Base-by-base conservation (phyloP, 208 protist genomes). In the Leptomonas pyrrhocoris region DNA sequence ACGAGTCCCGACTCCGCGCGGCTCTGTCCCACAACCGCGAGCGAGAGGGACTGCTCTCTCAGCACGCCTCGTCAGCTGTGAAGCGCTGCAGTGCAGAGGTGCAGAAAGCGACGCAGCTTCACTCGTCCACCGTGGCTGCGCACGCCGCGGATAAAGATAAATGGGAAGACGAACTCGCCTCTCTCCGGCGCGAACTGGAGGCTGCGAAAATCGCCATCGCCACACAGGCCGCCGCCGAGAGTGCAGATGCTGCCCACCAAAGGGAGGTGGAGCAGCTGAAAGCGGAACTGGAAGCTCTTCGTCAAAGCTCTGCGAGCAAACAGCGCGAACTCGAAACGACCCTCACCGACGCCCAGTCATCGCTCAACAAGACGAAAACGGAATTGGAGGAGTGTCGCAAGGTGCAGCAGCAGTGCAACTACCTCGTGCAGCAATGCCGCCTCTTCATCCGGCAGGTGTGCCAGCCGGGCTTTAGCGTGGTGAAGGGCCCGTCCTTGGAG, bases 401-500 rank as follows among this genome's bases (percentile, higher is more conserved):
- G 38, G 73, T 74, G 36, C 50, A 77, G 40, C 76, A 74, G 13
- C 46, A 85, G 61, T 65, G 82, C 42, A 73, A 81, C 50, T 80
- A 82, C 43, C 61, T 89, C 12, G 72, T 91, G 3, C 69, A 81
- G 34, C 91, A 96, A 72, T 89, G 88, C 65, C 86, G 85, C 0
- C 73, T 88, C 42, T 96, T 94, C 67, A 79, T 96, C 27, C 76
- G 81, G 31, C 79, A 85, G 50, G 77, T 96, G 21, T 96, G 91
- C 67, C 86, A 93, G 60, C 91, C 91, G 18, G 76, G 83, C 30
- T 96, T 93, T 68, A 80, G 73, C 64, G 91, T 96, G 2, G 91
- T 96, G 30, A 96, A 96, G 73, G 91, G 83, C 28, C 61, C 63
- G 2, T 86, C 81, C 2, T 73, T 96, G 42, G 74, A 88, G 73